Evolutionary conservation across 257 asterid species (phyloP).

Genomic region (Petrea volubilis): DNA sequence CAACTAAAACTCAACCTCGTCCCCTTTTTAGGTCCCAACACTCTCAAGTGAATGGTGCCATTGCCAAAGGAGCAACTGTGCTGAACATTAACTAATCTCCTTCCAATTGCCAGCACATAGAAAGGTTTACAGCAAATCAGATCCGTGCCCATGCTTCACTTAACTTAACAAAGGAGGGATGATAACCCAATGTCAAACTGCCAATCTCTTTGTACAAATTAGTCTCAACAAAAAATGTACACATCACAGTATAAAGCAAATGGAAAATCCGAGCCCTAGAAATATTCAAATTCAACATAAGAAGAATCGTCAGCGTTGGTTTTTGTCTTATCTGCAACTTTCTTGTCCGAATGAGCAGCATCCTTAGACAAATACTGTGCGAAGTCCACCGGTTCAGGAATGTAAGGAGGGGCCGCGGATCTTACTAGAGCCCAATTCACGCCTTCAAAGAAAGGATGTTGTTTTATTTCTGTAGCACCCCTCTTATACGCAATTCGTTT

Average conservation of each 20-base stretch:
- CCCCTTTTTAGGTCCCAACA: too few species aligned
- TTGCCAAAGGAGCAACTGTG: too few species aligned
- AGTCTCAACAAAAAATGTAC: slow-evolving; percentile 12
- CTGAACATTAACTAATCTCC: too few species aligned
- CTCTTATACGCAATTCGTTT: slow-evolving; percentile 56
- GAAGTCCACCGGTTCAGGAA: slow-evolving; percentile 49
- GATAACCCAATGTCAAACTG: slow-evolving; percentile 13
- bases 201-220: slow-evolving; percentile 27
- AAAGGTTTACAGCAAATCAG: too few species aligned
- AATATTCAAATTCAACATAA: slow-evolving; percentile 57
- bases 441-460: slow-evolving; percentile 64
- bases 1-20: too few species aligned
- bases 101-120: too few species aligned
- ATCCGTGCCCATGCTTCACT: too few species aligned
- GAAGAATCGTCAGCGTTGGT: slow-evolving; percentile 37
- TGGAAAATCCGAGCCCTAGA: slow-evolving; percentile 21
- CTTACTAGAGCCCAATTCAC: slow-evolving; percentile 64
- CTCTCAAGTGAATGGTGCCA: too few species aligned
- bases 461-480: slow-evolving; percentile 60
- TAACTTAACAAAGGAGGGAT: too few species aligned
- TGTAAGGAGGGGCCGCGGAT: slow-evolving; percentile 44
- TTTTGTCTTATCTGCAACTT: slow-evolving; percentile 35
- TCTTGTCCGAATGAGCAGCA: slow-evolving; percentile 38
- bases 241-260: background rate
- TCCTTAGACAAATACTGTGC: slow-evolving; percentile 42